Percentiles rank a stretch among this genome's conserved stretches.
Evolutionary conservation across 192 early-diverging fungal genomes (phyloP).

Genomic region (Gryganskiella cystojenkinii): DNA sequence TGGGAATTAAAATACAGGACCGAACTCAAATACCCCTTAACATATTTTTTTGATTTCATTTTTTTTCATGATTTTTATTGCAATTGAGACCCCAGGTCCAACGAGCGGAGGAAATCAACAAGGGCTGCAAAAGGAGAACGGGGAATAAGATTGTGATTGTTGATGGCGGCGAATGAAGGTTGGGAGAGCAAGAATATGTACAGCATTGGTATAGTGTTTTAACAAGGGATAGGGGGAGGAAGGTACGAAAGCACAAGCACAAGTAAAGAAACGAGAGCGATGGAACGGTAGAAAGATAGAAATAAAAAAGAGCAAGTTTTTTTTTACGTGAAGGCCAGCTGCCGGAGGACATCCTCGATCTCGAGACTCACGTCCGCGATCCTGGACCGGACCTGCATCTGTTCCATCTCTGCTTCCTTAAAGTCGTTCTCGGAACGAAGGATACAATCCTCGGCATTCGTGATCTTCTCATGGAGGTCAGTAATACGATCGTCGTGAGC

Average conservation of each 20-base stretch:
- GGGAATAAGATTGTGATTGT: no score
- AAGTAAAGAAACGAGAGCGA: not conserved
- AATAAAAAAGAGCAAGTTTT: not conserved
- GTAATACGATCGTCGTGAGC: slow-evolving; percentile 11
- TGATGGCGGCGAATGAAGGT: not conserved
- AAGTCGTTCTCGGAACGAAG: slow-evolving; percentile 14
- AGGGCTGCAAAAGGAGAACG: no score
- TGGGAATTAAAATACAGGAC: no score
- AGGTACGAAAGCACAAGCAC: no score
- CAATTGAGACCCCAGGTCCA: no score
- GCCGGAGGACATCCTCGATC: slow-evolving; percentile 12
- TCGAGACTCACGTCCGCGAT: not conserved
- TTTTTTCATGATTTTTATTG: no score
- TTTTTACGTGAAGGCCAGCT: slow-evolving; percentile 4
- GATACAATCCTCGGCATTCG: slow-evolving; percentile 7
- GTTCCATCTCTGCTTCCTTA: slow-evolving; percentile 4
- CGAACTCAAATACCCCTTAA: no score
- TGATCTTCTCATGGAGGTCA: slow-evolving; percentile 10
- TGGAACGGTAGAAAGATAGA: not conserved
- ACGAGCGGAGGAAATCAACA: no score
- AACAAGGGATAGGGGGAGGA: no score
- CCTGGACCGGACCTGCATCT: not conserved
- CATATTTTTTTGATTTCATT: no score
- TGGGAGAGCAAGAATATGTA: not conserved
- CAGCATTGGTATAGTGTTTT: not conserved